A percentile compares a stretch with the other conserved stretches of the same genome.
These are phyloP conservation scores for Alnus rubra DNA, from an alignment of 306 rosid species.

Conservation along the genomic window DNA sequence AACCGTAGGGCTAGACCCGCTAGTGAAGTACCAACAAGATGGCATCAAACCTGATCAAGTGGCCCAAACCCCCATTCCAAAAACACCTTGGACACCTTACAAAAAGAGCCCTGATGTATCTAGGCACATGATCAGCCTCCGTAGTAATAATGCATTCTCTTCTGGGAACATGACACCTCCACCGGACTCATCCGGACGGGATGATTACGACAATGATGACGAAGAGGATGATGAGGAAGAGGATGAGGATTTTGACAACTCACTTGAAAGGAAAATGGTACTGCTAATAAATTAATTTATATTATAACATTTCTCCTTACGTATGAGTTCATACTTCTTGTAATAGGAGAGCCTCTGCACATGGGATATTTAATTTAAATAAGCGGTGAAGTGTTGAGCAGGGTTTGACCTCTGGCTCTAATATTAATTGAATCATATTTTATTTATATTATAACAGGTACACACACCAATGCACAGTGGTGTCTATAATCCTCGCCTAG, in stretches of 20 bases:
- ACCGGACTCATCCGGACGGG: constrained; percentile 38
- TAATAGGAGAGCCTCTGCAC: too few species aligned
- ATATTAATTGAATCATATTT: too few species aligned
- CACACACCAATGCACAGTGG: constrained; percentile 59
- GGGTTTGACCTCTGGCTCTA: too few species aligned
- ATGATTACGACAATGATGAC: constrained; percentile 32
- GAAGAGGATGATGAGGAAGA: constrained; percentile 23
- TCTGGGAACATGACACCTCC: constrained; percentile 39
- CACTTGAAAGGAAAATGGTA: constrained; percentile 63
- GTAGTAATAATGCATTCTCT: constrained; percentile 50
- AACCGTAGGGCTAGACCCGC: constrained; percentile 74
- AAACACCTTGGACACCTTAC: constrained; percentile 47
- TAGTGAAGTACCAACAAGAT: constrained; percentile 59
- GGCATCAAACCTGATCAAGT: constrained; percentile 67
- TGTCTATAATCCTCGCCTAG: constrained; percentile 61
- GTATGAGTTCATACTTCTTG: too few species aligned
- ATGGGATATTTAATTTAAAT: too few species aligned
- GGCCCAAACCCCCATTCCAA: constrained; percentile 53
- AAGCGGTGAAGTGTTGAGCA: too few species aligned
- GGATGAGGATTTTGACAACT: constrained; percentile 61
- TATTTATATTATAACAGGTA: too few species aligned
- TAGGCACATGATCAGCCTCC: constrained; percentile 55
- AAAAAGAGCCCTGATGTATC: constrained; percentile 42
- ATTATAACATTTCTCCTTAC: too few species aligned
- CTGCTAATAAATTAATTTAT: background rate